These are phyloP conservation scores for Dactylellina parvicollis DNA, from an alignment of 2,329 filamentous ascomycete species.

Conservation along the genomic window DNA sequence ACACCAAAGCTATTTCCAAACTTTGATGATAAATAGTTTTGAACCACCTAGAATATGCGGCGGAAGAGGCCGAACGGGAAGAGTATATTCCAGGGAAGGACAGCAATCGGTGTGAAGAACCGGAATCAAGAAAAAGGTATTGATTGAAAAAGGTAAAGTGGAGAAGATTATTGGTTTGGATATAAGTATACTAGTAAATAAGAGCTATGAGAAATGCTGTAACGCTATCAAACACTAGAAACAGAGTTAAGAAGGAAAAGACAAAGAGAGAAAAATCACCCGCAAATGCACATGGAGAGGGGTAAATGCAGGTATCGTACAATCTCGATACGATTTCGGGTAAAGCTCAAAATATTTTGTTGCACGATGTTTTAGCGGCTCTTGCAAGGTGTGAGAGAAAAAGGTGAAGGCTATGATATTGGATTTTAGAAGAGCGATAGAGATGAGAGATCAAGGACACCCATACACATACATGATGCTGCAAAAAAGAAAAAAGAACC, in stretches of 20 bases:
- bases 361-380: not conserved
- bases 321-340: too few relatives aligned
- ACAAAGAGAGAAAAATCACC: not conserved
- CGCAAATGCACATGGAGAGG: conserved; percentile 20
- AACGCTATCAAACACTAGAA: not conserved
- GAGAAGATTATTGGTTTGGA: conserved; percentile 7
- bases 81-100: too few relatives aligned
- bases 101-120: not conserved
- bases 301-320: conserved; percentile 26
- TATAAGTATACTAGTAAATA: too few relatives aligned
- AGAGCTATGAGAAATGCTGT: conserved; percentile 4
- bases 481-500: not conserved
- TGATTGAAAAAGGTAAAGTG: conserved; percentile 4
- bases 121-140: conserved; percentile 3
- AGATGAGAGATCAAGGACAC: conserved; percentile 19
- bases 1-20: too few relatives aligned
- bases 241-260: conserved; percentile 12
- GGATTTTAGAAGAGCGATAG: not conserved
- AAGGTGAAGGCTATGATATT: conserved; percentile 18
- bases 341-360: too few relatives aligned
- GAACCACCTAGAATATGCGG: too few relatives aligned
- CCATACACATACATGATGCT: conserved; percentile 21
- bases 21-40: too few relatives aligned
- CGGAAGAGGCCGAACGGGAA: too few relatives aligned
- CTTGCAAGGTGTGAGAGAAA: conserved; percentile 8